These are phyloP conservation scores for Gyrodon lividus DNA, from an alignment of 768 basidiomycete genomes.

Conservation along the genomic window DNA sequence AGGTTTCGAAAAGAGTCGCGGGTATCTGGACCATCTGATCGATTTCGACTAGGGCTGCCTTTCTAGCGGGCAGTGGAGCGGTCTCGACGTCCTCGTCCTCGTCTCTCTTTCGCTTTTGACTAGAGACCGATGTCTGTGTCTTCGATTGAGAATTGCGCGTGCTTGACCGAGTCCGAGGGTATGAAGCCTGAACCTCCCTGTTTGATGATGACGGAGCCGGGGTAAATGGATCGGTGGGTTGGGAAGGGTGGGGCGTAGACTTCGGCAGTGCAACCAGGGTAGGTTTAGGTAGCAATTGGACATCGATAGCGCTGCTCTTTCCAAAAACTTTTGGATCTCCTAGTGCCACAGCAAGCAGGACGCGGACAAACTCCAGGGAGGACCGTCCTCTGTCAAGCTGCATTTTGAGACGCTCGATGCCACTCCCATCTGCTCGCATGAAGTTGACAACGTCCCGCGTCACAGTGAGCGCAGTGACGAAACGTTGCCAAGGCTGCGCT, in stretches of 20 bases:
- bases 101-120: not conserved
- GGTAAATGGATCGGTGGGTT: no score
- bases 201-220: no score
- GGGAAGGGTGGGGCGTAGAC: no score
- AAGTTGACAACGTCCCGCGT: not conserved
- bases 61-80: not conserved
- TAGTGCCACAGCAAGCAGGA: not conserved
- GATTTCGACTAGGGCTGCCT: not conserved
- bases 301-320: no score
- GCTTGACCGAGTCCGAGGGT: no score
- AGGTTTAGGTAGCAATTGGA: no score
- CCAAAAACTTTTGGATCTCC: not conserved
- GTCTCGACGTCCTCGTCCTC: not conserved
- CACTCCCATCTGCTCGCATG: conserved; percentile 1
- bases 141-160: not conserved
- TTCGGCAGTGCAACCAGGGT: not conserved
- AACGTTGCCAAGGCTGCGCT: conserved; percentile 4
- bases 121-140: not conserved
- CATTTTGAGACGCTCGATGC: not conserved
- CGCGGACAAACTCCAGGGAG: conserved; percentile 2
- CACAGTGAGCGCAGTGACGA: not conserved
- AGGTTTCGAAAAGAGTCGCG: not conserved
- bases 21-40: not conserved
- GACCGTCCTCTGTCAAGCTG: not conserved
- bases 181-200: not conserved